These are phyloP conservation scores for Cystobasidiaceae sp. DNA, from an alignment of 1,284 basidiomycete genomes.

Conservation along the genomic window DNA sequence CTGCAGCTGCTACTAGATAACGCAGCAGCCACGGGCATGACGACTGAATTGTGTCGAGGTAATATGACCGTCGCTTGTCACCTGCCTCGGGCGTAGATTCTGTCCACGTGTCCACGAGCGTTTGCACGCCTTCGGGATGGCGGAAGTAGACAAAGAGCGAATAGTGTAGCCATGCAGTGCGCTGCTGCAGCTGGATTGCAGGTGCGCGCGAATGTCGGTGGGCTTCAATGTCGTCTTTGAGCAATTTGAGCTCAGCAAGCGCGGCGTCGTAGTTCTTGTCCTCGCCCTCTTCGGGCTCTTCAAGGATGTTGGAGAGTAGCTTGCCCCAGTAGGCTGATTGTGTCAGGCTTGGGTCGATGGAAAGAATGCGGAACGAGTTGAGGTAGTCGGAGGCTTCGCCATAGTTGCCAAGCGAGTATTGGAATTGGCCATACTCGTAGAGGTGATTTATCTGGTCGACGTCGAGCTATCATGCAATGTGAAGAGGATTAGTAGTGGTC, in stretches of 20 bases:
- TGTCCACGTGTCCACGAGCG: constrained; percentile 93
- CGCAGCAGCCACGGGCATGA: constrained; percentile 91
- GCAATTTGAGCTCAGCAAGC: constrained; percentile 84
- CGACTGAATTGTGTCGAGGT: constrained; percentile 97
- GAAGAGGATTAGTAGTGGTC: neutral
- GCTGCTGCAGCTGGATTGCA: constrained; percentile 77
- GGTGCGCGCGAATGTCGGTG: constrained; percentile 51
- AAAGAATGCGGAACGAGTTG: constrained; percentile 96
- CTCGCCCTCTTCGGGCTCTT: constrained; percentile 53
- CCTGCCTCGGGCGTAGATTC: constrained; percentile 46
- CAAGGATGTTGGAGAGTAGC: constrained; percentile 90
- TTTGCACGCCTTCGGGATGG: constrained; percentile 83
- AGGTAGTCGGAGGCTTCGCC: constrained; percentile 93
- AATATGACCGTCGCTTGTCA: constrained; percentile 46
- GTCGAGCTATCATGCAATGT: constrained; percentile 60
- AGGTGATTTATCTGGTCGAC: constrained; percentile 90
- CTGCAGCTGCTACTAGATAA: constrained; percentile 86
- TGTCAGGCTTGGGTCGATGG: constrained; percentile 83
- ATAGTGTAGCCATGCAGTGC: constrained; percentile 97
- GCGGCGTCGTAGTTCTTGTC: constrained; percentile 77
- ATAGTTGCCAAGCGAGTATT: constrained; percentile 96
- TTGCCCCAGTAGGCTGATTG: constrained; percentile 98
- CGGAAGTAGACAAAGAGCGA: constrained; percentile 98
- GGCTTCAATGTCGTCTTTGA: constrained; percentile 85
- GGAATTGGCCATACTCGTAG: constrained; percentile 97